Base-by-base conservation (phyloP, 108 stramenopile species). In the Discostella stelligeroides region DNA sequence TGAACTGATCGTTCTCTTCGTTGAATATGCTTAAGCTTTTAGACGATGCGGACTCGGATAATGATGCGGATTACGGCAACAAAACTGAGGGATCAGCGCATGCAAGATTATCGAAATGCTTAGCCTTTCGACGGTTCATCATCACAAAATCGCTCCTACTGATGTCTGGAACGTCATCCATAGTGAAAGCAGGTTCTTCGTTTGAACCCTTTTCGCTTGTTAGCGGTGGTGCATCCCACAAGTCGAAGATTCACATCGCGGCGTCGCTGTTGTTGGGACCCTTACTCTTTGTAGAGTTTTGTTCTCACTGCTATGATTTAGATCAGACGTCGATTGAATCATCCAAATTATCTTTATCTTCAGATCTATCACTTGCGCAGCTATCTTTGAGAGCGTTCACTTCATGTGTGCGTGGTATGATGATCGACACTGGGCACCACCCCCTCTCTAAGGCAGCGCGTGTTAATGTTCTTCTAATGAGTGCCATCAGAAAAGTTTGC, bases 221-320 rank as follows among this genome's bases (percentile, higher is more conserved):
- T 38, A 53, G 25, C 27, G 51, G 51, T 8, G 56, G 23, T 5
- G 24, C 53, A 55, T 38, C 57, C 39, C 55, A 66, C 13, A 55
- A 29, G 14, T 29, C 56, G 12, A 47, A 9, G 21, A 34, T 49
- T 11, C 48, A 40, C 43, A 66, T 76, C 24, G 75, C 76, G 17
- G 30, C 62, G 0, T 82, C 63, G 23, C 29, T 77, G 5, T 56
- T 43, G 27, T 45, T 80, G 27, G 79, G 79, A 8, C 70, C 67
- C 3, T 41, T 80, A 34, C 58, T 72, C 9, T 80, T 74, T 37
- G 56, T 68, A 45, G 79, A 80, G 25, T 80, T 80, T 56, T 71
- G 70, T 25, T 15, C 68, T 17, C 67, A 80, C 43, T 74, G 67
- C 17, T 75, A 69, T 74, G 50, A 72, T 1, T 24, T 72, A 17